Conservation (phyloP, 306 rosid genomes). For the Sophora flavescens region DNA sequence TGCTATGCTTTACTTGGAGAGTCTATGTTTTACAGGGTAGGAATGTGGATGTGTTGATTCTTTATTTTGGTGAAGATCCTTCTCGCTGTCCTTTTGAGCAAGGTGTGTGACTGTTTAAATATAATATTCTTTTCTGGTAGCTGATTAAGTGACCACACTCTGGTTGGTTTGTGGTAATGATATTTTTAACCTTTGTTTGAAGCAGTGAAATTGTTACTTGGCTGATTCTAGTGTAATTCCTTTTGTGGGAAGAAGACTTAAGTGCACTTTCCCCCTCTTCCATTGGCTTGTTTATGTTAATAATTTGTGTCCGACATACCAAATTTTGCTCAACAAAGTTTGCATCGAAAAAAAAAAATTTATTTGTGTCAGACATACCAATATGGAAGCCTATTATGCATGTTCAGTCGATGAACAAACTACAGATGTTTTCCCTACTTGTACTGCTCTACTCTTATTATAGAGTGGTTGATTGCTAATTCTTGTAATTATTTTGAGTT, state of each 20-base stretch:
- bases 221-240: constrained; percentile 17
- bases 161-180: constrained; percentile 19
- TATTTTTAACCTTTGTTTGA: not conserved
- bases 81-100: constrained; percentile 91
- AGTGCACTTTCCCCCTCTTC: constrained; percentile 5
- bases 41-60: constrained; percentile 80
- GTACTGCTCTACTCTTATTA: not conserved
- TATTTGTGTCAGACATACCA: not conserved
- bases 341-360: too few species aligned
- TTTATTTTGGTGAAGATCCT: constrained; percentile 97
- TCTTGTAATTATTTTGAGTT: constrained; percentile 29
- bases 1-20: constrained; percentile 41
- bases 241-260: constrained; percentile 23
- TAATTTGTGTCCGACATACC: constrained; percentile 1
- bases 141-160: constrained; percentile 2
- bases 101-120: constrained; percentile 57
- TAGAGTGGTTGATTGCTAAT: constrained; percentile 18
- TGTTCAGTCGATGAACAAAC: not conserved
- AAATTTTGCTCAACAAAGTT: too few species aligned
- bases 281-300: not conserved
- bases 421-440: not conserved
- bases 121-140: constrained; percentile 37
- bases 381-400: constrained; percentile 14
- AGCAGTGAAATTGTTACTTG: not conserved
- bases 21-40: constrained; percentile 71